Conservation (phyloP, 495 filamentous ascomycete genomes). For the Penicillium silybi region DNA sequence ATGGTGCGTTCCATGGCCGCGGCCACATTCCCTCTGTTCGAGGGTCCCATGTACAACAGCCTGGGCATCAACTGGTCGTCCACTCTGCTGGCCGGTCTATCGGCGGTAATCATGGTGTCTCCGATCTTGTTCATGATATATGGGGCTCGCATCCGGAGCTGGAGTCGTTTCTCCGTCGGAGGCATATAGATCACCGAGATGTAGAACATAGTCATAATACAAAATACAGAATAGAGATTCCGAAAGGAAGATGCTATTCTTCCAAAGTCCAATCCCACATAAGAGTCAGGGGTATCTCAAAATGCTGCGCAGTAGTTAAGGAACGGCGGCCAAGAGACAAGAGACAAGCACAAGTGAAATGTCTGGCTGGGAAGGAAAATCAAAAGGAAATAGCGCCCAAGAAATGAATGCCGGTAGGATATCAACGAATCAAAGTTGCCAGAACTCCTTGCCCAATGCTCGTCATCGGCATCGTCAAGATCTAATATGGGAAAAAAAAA, state of each 20-base stretch:
- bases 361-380: background rate
- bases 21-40: constrained; percentile 30
- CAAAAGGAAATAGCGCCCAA: constrained; percentile 11
- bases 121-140: constrained; percentile 33
- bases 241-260: background rate
- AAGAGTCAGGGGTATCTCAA: constrained; percentile 23
- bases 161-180: constrained; percentile 21
- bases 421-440: constrained; percentile 9
- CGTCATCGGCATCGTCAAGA: constrained; percentile 17
- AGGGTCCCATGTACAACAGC: constrained; percentile 19
- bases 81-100: constrained; percentile 53
- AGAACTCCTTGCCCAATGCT: constrained; percentile 28
- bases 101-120: constrained; percentile 33
- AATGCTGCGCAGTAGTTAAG: constrained; percentile 15
- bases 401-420: constrained; percentile 18
- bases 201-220: background rate
- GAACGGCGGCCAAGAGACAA: background rate
- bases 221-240: background rate
- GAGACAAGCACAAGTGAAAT: constrained; percentile 6
- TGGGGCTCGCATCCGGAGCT: constrained; percentile 25
- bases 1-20: constrained; percentile 57
- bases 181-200: background rate
- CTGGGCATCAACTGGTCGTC: constrained; percentile 59
- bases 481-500: constrained; percentile 5
- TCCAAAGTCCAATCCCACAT: constrained; percentile 12